Conservation (phyloP, 2,329 filamentous ascomycete species). For the Xylaria sp. region DNA sequence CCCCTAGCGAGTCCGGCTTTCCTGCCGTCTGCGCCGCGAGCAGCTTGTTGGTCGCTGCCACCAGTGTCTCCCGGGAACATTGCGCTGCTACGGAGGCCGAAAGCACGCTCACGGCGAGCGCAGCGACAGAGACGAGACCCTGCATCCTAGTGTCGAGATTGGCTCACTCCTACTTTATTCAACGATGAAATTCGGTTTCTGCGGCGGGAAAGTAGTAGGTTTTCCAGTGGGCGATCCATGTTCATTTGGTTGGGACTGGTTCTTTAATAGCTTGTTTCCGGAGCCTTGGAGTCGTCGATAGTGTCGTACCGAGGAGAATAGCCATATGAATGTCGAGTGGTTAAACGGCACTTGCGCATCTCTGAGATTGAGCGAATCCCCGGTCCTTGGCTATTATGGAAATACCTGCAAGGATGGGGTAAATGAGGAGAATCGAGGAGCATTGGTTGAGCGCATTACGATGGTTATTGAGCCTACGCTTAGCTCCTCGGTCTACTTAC, state of each 20-base stretch:
- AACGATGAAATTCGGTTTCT: not conserved
- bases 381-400: constrained; percentile 22
- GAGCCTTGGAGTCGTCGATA: constrained; percentile 28
- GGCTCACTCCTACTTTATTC: not conserved
- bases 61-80: constrained; percentile 37
- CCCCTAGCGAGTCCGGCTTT: constrained; percentile 24
- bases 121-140: constrained; percentile 28
- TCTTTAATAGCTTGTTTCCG: constrained; percentile 30
- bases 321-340: constrained; percentile 38
- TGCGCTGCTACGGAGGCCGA: constrained; percentile 30
- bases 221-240: not conserved
- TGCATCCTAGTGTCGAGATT: constrained; percentile 11
- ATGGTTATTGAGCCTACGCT: not conserved
- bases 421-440: not conserved
- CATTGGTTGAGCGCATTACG: not conserved
- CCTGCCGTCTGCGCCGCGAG: constrained; percentile 38
- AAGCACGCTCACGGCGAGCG: constrained; percentile 28
- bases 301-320: constrained; percentile 39
- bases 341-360: constrained; percentile 36
- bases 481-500: not conserved
- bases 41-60: constrained; percentile 35
- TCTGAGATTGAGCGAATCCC: constrained; percentile 8
- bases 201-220: not conserved
- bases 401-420: not conserved
- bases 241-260: not conserved